Evolutionary conservation across 495 filamentous ascomycete genomes (phyloP), one percentile per base, ranked within the genome.

Genomic region (Annulohypoxylon stygium): DNA sequence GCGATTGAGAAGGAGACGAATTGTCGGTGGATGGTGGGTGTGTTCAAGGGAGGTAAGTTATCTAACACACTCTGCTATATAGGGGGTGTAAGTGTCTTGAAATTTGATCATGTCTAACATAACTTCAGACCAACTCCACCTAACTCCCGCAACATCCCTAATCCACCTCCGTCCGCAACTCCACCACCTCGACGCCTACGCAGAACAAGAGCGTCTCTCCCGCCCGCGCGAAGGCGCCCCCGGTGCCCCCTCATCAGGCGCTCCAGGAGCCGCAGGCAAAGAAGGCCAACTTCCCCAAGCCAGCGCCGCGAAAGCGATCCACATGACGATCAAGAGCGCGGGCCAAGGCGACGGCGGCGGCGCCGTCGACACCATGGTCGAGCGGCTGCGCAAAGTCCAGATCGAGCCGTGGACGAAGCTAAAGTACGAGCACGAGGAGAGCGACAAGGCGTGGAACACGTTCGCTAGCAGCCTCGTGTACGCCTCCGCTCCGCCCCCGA

Each of bases 301-400:
- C 20, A 60, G 67, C 1, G 70, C 71, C 7, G 67, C 75, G 53
- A 81, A 82, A 50, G 84, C 84, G 6, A 86, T 86, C 74, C 83
- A 85, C 76, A 86, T 86, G 84, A 83, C 83, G 14, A 83, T 86
- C 68, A 86, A 86, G 61, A 82, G 75, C 66, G 77, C 82, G 14
- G 80, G 80, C 48, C 76, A 80, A 50, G 80, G 81, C 74, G 74
- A 75, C 60, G 82, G 81, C 26, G 82, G 80, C 33, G 65, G 78
- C 1, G 66, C 76, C 14, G 81, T 82, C 8, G 84, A 86, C 66
- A 85, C 84, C 1, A 85, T 86, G 79, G 78, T 78, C 9, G 82
- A 84, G 68, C 82, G 84, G 1, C 71, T 85, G 59, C 81, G 80
- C 65, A 75, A 80, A 30, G 83, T 86, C 3, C 83, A 86, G 73